Percentiles rank a stretch among this genome's conserved stretches.
phyloP scores from a whole-genome alignment of 768 basidiomycete species.

The Pleurotus pulmonarius region DNA sequence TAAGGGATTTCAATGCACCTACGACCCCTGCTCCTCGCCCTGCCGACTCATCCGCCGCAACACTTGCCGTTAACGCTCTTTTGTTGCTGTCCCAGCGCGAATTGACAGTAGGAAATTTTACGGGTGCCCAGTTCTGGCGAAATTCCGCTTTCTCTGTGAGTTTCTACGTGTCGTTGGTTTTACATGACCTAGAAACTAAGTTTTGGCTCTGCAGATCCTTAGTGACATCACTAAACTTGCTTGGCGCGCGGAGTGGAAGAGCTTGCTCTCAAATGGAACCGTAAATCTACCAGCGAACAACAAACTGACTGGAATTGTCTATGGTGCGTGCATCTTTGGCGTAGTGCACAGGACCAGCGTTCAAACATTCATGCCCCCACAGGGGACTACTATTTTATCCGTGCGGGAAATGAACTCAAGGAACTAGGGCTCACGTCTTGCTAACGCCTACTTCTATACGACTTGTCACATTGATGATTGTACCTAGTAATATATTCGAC shows the following conservation, averaged over 20 bases:
- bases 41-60: conserved; percentile 70
- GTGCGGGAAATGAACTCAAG: conserved; percentile 33
- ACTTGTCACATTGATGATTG: neutral
- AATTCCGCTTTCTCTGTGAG: conserved; percentile 47
- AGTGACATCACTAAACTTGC: conserved; percentile 44
- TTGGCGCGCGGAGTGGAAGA: conserved; percentile 61
- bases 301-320: conserved; percentile 58
- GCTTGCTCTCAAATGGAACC: conserved; percentile 62
- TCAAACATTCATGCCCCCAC: neutral
- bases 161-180: neutral
- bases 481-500: neutral
- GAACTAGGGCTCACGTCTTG: conserved; percentile 28
- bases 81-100: conserved; percentile 50
- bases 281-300: conserved; percentile 56
- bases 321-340: conserved; percentile 29
- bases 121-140: conserved; percentile 33
- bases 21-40: conserved; percentile 45
- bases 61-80: conserved; percentile 56
- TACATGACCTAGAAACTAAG: neutral
- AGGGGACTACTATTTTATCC: conserved; percentile 47
- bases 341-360: neutral
- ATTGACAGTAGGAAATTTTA: conserved; percentile 22
- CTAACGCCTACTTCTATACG: neutral
- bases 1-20: conserved; percentile 71
- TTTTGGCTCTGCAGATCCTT: conserved; percentile 32